Base-by-base conservation (phyloP, 2,329 filamentous ascomycete genomes). In the Alternaria burnsii region DNA sequence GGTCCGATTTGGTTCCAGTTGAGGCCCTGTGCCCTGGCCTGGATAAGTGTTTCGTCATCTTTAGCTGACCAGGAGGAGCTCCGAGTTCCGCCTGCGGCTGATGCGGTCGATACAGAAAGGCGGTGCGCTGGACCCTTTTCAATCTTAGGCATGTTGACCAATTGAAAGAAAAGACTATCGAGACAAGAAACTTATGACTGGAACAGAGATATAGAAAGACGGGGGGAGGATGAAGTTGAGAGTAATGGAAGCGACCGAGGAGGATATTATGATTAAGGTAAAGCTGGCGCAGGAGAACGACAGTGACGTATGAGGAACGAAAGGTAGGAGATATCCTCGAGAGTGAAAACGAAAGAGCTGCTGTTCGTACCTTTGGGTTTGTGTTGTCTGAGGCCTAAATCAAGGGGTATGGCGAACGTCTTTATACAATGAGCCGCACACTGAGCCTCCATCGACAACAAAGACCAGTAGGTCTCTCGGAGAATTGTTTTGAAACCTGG, bases 1-100 rank as follows among this genome's bases (percentile, higher is more conserved):
- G 84, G 84, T 70, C 93, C 89, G 74, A 96, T 95, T 70, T 92
- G 89, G 55, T 87, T 86, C 93, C 93, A 97, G 79, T 94, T 94
- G 76, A 93, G 85, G 24, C 91, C 91, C 71, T 89, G 87, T 48
- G 89, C 87, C 54, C 93, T 87, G 16, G 92, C 91, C 43, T 83
- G 81, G 63, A 94, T 83, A 43, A 97, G 86, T 38, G 87, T 87
- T 70, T 90, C 85, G 77, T 97, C 93, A 68, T 95, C 92, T 48
- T 87, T 84, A 1, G 86, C 82, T 32, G 86, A 89, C 93, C 93
- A 97, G 57, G 81, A 80, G 9, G 81, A 80, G 62, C 74, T 80
- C 38, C 81, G 76, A 43, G 56, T 58, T 50, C 70, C 69, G 36
- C 72, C 70, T 41, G 73, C 71, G 55, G 73, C 70, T 51, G 72